These are phyloP conservation scores for Simplicillium sp. DNA, from an alignment of 2,329 filamentous ascomycete genomes.

Conservation along the genomic window DNA sequence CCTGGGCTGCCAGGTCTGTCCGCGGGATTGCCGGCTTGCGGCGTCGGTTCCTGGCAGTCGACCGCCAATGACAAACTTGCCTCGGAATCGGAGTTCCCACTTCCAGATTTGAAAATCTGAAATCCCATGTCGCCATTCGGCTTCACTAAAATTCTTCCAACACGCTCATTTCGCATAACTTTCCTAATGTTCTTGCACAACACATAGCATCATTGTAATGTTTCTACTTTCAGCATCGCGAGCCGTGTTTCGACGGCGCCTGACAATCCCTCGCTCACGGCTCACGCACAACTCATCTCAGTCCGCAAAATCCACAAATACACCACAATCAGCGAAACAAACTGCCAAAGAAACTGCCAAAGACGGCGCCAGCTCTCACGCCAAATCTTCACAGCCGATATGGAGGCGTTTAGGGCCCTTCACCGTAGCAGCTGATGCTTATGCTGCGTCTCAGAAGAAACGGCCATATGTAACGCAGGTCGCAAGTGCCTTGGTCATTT, in stretches of 20 bases:
- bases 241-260: not conserved
- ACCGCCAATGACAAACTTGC: too few relatives aligned
- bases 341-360: not conserved
- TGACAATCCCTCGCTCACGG: not conserved
- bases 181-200: too few relatives aligned
- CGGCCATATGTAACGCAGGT: constrained; percentile 76
- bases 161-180: too few relatives aligned
- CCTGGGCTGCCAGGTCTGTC: too few relatives aligned
- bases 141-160: too few relatives aligned
- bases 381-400: constrained; percentile 22
- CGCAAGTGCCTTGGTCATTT: constrained; percentile 66
- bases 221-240: too few relatives aligned
- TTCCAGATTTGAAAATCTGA: too few relatives aligned
- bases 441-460: constrained; percentile 60
- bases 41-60: too few relatives aligned
- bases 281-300: not conserved
- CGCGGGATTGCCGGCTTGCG: too few relatives aligned
- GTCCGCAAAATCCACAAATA: not conserved
- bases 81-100: too few relatives aligned
- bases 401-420: constrained; percentile 51
- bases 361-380: not conserved
- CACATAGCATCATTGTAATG: too few relatives aligned
- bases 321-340: not conserved
- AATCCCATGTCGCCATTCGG: too few relatives aligned
- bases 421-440: constrained; percentile 45